Conservation (phyloP, 2,329 filamentous ascomycete species). For the Verticillium isaacii region DNA sequence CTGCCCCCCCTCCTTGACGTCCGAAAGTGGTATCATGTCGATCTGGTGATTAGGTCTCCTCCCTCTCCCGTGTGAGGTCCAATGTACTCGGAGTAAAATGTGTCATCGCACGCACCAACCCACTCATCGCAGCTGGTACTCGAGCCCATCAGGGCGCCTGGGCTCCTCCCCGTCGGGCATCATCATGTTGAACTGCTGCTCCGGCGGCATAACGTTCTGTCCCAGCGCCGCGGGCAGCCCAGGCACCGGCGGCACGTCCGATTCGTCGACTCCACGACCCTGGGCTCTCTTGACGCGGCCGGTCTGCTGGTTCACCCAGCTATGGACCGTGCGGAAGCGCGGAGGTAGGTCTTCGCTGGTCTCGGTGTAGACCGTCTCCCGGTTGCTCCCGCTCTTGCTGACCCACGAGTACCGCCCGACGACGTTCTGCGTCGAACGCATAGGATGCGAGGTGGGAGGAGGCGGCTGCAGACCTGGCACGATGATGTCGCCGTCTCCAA, state of each 20-base stretch:
- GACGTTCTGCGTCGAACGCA: slow-evolving; percentile 9
- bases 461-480: slow-evolving; percentile 23
- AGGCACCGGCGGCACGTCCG: slow-evolving; percentile 33
- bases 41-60: neutral
- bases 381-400: slow-evolving; percentile 21
- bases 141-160: slow-evolving; percentile 29
- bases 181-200: slow-evolving; percentile 46
- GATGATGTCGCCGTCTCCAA: slow-evolving; percentile 57
- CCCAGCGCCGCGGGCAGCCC: slow-evolving; percentile 25
- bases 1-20: neutral
- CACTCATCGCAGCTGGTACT: neutral
- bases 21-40: neutral
- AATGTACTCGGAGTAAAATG: neutral
- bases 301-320: slow-evolving; percentile 63
- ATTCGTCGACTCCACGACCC: slow-evolving; percentile 27
- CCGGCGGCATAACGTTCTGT: slow-evolving; percentile 31
- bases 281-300: slow-evolving; percentile 45
- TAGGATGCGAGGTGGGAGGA: slow-evolving; percentile 6
- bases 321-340: slow-evolving; percentile 53
- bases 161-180: slow-evolving; percentile 45
- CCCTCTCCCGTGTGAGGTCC: neutral
- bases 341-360: slow-evolving; percentile 49
- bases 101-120: neutral
- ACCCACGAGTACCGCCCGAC: slow-evolving; percentile 30
- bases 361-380: slow-evolving; percentile 49